Evolutionary conservation across 169 alveolate genomes (phyloP), one percentile per base, ranked within the genome.

Genomic region (Perkinsus marinus): DNA sequence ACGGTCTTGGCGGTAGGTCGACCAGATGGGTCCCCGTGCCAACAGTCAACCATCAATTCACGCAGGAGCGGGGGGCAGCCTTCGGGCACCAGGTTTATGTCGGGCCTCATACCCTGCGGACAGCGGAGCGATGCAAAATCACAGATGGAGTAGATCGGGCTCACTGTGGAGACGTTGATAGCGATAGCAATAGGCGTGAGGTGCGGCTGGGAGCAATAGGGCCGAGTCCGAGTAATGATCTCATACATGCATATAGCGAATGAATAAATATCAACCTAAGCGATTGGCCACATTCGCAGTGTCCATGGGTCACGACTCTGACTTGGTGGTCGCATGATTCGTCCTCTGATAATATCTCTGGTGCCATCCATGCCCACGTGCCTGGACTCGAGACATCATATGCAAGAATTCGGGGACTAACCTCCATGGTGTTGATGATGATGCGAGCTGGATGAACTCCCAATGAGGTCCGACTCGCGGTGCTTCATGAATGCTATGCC

Each of bases 331-430:
- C 79, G 79, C 79, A 57, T 57, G 79, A n/a, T n/a, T n/a, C 5
- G 34, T 57, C 79, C 37, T 57, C 79, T 16, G 79, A 57, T 16
- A 57, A 26, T 2, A 57, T 16, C 92, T 96, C 97, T 6, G 97
- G 97, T 2, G 97, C 97, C 97, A 96, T 96, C 96, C 97, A 96
- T 68, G 95, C 96, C 68, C 95, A 96, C 38, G 97, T 96, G 19
- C 97, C 97, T 90, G 34, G 22, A n/a, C n/a, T n/a, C n/a, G n/a
- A n/a, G n/a, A n/a, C n/a, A n/a, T n/a, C n/a, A n/a, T n/a, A n/a
- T n/a, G n/a, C n/a, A n/a, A n/a, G n/a, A n/a, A n/a, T n/a, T n/a
- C n/a, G n/a, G n/a, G n/a, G n/a, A n/a, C n/a, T n/a, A n/a, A n/a
- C n/a, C n/a, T n/a, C n/a, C n/a, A n/a, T n/a, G n/a, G n/a, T n/a